Percentiles rank a stretch among this genome's conserved stretches.
Evolutionary conservation across 164 flowering plant genomes (phyloP).

Genomic region (Macadamia tetraphylla): DNA sequence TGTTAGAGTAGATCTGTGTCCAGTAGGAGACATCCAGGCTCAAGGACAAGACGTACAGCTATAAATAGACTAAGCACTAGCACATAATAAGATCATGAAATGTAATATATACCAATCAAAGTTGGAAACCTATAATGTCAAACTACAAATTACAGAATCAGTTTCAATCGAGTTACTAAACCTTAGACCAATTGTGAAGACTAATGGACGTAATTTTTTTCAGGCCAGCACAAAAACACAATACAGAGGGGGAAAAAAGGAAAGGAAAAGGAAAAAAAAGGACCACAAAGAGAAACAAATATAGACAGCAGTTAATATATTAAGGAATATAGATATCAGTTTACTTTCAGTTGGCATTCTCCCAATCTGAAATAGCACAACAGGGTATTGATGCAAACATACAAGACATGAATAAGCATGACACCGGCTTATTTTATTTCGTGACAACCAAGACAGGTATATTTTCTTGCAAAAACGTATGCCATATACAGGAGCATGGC

Average conservation of each 20-base stretch:
- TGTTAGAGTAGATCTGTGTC: no score
- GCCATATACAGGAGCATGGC: background rate
- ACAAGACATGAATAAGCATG: background rate
- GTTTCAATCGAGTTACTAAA: background rate
- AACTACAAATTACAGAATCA: background rate
- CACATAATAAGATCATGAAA: background rate
- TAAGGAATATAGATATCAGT: no score
- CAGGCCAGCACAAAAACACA: no score
- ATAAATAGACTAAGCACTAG: background rate
- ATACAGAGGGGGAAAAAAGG: no score
- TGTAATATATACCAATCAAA: background rate
- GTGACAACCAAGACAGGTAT: no score
- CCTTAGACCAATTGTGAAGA: background rate
- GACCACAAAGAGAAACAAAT: no score
- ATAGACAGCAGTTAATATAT: no score
- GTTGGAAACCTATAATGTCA: background rate
- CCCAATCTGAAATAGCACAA: no score
- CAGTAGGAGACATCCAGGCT: no score
- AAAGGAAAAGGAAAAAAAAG: no score
- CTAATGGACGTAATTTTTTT: background rate
- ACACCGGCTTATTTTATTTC: no score
- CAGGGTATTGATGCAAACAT: background rate
- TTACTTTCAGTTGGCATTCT: background rate
- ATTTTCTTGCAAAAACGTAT: no score
- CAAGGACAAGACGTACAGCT: background rate